A percentile compares a stretch with the other conserved stretches of the same genome.
phyloP scores from a whole-genome alignment of 2,329 filamentous ascomycete genomes.

The Albifimbria verrucaria region DNA sequence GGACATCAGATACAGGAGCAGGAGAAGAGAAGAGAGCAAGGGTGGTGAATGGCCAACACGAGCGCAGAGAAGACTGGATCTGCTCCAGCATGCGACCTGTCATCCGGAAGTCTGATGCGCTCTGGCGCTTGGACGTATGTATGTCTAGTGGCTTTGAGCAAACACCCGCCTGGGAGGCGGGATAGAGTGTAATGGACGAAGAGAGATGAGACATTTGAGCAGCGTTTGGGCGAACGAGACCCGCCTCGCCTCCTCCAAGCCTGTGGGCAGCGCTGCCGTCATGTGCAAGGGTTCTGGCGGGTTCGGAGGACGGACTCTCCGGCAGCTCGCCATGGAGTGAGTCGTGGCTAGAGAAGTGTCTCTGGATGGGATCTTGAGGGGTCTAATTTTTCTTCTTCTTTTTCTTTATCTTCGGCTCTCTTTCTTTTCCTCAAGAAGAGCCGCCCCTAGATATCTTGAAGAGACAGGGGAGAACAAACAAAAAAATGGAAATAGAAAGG shows the following conservation, averaged over 20 bases:
- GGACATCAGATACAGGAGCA: not conserved
- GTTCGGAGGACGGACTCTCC: not conserved
- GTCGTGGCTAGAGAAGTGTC: too few relatives aligned
- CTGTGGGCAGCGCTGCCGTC: not conserved
- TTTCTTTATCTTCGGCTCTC: too few relatives aligned
- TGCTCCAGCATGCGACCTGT: not conserved
- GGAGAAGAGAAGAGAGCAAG: not conserved
- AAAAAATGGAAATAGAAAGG: too few relatives aligned
- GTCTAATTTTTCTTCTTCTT: too few relatives aligned
- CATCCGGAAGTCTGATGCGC: not conserved
- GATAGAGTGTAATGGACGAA: not conserved
- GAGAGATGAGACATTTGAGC: not conserved
- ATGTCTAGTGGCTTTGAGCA: not conserved
- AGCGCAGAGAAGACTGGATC: not conserved
- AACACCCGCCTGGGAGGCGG: not conserved
- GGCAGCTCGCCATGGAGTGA: too few relatives aligned
- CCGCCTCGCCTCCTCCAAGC: not conserved
- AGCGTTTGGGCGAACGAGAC: not conserved
- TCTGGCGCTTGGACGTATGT: not conserved
- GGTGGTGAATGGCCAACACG: not conserved
- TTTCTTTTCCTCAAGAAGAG: too few relatives aligned
- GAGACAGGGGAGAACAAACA: too few relatives aligned
- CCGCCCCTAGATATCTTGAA: too few relatives aligned
- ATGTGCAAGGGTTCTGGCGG: not conserved
- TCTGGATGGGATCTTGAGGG: too few relatives aligned